Evolutionary conservation across 2,329 filamentous ascomycete genomes (phyloP), one percentile per base, ranked within the genome.

Genomic region (Furcasterigmium sp.): DNA sequence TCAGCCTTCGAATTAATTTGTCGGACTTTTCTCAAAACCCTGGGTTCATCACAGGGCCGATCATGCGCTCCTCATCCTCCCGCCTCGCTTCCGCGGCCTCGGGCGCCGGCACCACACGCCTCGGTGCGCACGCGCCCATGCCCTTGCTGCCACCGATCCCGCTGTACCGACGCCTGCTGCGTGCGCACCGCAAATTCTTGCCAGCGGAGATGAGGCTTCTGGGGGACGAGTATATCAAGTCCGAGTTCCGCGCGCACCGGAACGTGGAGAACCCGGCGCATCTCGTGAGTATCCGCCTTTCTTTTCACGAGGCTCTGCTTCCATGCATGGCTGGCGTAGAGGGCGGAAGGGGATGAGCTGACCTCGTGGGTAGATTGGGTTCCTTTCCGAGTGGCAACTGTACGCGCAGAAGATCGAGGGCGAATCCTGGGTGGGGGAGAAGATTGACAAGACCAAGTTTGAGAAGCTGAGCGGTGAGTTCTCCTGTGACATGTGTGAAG

Each of bases 371-470:
- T 52, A 95, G 89, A 89, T 97, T 55, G 93, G 91, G 2, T 98
- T 98, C 63, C 73, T 98, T 53, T 91, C 87, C 0, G 91, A 97
- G 64, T 98, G 91, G 91, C 93, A 98, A 64, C 69, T 88, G 41
- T 98, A 97, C 59, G 91, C 90, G 2, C 91, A 98, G 61, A 84
- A 89, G 60, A 69, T 98, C 14, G 91, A 97, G 59, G 91, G 91
- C 0, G 85, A 95, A 42, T 64, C 75, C 0, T 97, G 93, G 93
- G 74, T 78, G 46, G 91, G 85, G 2, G 87, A 88, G 50, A 91
- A 84, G 61, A 75, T 97, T 61, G 91, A 97, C 51, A 79, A 80
- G 53, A 72, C 69, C 1, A 95, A 95, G 65, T 72, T 97, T 44
- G 84, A 89, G 47, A 96, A 95, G 66, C 87, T 97, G 89, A 97